A percentile compares a stretch with the other conserved stretches of the same genome.
These are phyloP conservation scores for Hymenoscyphus infarciens DNA, from an alignment of 2,329 filamentous ascomycete species.

Conservation along the genomic window DNA sequence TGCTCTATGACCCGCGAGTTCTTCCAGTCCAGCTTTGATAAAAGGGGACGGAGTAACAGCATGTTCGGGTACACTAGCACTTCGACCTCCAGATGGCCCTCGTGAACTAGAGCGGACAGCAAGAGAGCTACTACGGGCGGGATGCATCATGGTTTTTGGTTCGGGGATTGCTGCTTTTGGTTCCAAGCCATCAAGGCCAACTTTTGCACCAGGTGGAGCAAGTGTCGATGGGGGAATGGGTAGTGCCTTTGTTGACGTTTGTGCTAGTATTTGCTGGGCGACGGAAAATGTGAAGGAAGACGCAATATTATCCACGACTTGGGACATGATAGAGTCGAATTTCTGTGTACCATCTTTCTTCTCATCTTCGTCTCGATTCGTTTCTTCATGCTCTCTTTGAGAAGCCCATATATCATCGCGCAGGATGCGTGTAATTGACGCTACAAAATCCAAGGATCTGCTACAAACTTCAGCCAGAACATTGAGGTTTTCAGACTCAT, in stretches of 20 bases:
- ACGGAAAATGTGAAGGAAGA: conserved; percentile 76
- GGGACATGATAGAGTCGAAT: conserved; percentile 40
- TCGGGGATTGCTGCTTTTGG: conserved; percentile 62
- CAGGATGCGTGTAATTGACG: conserved; percentile 73
- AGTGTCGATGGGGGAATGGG: conserved; percentile 62
- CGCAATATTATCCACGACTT: conserved; percentile 69
- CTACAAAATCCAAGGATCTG: conserved; percentile 79
- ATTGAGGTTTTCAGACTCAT: conserved; percentile 69
- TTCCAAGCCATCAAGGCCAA: conserved; percentile 46
- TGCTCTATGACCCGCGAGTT: conserved; percentile 76
- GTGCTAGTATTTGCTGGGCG: conserved; percentile 70
- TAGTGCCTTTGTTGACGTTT: conserved; percentile 66
- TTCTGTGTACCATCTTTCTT: conserved; percentile 31
- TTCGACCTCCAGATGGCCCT: conserved; percentile 44
- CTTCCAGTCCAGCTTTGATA: conserved; percentile 66
- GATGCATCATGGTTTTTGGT: conserved; percentile 68
- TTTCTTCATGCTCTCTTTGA: conserved; percentile 34
- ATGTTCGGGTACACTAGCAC: conserved; percentile 37
- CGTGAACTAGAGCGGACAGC: conserved; percentile 40
- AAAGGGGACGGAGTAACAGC: conserved; percentile 45
- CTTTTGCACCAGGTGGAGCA: conserved; percentile 32
- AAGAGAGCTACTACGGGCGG: conserved; percentile 61
- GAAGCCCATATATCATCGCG: conserved; percentile 72
- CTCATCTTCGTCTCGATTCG: conserved; percentile 32
- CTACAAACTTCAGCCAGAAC: conserved; percentile 85